Percentiles rank a stretch among this genome's conserved stretches.
These are phyloP conservation scores for Chlamydomonas schloesseri DNA, from an alignment of 139 green algal species.

Conservation along the genomic window DNA sequence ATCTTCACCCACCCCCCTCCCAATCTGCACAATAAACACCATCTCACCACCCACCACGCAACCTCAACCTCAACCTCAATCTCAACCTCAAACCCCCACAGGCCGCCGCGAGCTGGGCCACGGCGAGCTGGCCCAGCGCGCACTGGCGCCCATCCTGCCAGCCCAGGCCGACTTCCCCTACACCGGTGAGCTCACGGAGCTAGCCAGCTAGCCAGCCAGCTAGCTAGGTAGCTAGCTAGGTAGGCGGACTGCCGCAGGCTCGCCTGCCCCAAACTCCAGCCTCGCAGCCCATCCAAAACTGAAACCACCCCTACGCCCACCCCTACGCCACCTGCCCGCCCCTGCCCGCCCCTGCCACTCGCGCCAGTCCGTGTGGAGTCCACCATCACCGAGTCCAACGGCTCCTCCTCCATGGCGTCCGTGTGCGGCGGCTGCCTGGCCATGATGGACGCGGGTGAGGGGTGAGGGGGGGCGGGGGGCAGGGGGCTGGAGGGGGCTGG, in stretches of 20 bases:
- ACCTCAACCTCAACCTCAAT: no score
- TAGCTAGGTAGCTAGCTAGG: no score
- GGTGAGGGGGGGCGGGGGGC: background rate
- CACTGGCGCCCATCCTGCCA: conserved; percentile 87
- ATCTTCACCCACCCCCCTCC: no score
- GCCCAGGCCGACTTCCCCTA: conserved; percentile 81
- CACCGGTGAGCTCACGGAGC: background rate
- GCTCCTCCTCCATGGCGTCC: conserved; percentile 95
- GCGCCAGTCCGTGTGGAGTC: conserved; percentile 85
- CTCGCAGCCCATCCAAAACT: no score
- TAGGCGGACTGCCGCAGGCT: no score
- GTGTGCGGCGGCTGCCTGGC: conserved; percentile 96
- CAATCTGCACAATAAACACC: no score
- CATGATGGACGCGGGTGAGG: conserved; percentile 90
- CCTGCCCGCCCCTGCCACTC: background rate
- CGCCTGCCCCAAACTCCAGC: no score
- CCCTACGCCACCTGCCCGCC: background rate
- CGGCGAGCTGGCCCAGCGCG: conserved; percentile 89
- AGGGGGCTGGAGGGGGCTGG: background rate
- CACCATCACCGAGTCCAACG: conserved; percentile 98
- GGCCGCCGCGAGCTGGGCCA: conserved; percentile 93
- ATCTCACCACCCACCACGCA: no score
- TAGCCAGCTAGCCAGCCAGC: no score
- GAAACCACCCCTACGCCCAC: no score
- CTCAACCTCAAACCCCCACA: no score